Conservation (phyloP, 169 alveolate species). For the Toxoplasma gondii region DNA sequence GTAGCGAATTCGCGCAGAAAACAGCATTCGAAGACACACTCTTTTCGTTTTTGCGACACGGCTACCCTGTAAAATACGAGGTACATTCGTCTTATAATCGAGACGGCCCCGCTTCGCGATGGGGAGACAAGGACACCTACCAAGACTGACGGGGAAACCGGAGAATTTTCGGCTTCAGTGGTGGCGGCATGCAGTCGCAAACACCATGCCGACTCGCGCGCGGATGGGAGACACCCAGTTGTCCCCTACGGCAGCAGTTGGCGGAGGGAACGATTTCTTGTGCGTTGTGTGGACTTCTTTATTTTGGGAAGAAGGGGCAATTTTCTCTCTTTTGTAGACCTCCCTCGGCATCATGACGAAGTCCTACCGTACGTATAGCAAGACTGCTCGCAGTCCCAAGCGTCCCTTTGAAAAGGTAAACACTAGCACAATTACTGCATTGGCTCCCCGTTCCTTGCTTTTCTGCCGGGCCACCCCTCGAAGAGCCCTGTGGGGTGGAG, state of each 20-base stretch:
- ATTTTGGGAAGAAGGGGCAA: background rate
- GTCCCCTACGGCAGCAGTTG: background rate
- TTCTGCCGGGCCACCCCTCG: background rate
- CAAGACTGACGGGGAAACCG: background rate
- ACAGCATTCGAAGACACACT: too few relatives aligned
- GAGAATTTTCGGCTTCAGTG: background rate
- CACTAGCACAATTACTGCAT: background rate
- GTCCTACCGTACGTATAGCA: slow-evolving; percentile 75
- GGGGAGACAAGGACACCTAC: background rate
- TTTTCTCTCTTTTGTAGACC: background rate
- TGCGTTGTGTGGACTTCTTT: background rate
- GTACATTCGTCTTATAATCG: background rate
- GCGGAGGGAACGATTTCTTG: background rate
- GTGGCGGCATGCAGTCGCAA: background rate
- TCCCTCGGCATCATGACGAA: slow-evolving; percentile 69
- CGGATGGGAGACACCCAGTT: background rate
- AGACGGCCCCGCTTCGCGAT: background rate
- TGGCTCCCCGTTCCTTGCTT: background rate
- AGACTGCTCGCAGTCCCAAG: slow-evolving; percentile 80
- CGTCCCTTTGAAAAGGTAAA: slow-evolving; percentile 82
- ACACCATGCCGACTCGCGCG: background rate
- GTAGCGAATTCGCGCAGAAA: too few relatives aligned
- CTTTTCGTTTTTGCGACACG: too few relatives aligned
- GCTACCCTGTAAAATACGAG: too few relatives aligned
- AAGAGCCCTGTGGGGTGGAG: background rate